Conservation (phyloP, 345 rosid species). For the Sisymbrium altissimum region DNA sequence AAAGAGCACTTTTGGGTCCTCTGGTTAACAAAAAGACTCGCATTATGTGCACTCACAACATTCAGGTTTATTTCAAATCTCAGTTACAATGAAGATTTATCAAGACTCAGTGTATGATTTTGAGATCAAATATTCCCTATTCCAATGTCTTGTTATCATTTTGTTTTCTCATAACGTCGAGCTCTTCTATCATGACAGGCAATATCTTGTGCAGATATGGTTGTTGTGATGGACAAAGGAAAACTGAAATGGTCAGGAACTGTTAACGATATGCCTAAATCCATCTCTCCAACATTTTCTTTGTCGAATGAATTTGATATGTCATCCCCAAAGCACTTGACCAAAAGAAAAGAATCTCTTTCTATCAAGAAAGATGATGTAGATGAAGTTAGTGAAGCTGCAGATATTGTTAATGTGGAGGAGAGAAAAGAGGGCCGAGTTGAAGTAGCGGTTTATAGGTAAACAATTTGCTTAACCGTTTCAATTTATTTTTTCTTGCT, state of each 20-base stretch:
- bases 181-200: constrained; percentile 48
- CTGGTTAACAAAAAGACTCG: constrained; percentile 55
- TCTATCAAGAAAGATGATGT: constrained; percentile 29
- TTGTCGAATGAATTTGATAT: constrained; percentile 48
- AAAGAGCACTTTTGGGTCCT: constrained; percentile 66
- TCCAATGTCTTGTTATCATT: background rate
- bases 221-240: constrained; percentile 84
- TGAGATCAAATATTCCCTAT: background rate
- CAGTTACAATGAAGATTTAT: background rate
- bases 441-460: constrained; percentile 76
- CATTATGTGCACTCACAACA: constrained; percentile 78
- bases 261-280: constrained; percentile 51
- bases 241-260: constrained; percentile 68
- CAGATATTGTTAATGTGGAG: constrained; percentile 60
- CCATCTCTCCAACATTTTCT: constrained; percentile 45
- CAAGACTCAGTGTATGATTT: background rate
- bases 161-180: background rate
- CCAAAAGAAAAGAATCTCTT: constrained; percentile 26
- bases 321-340: constrained; percentile 25
- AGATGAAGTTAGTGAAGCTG: constrained; percentile 39
- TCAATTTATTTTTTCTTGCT: background rate
- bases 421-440: constrained; percentile 81
- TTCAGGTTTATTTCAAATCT: constrained; percentile 59
- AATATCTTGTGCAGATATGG: constrained; percentile 67
- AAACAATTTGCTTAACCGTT: constrained; percentile 13